Conservation (phyloP, 2,329 filamentous ascomycete species). For the Diplodia seriata region DNA sequence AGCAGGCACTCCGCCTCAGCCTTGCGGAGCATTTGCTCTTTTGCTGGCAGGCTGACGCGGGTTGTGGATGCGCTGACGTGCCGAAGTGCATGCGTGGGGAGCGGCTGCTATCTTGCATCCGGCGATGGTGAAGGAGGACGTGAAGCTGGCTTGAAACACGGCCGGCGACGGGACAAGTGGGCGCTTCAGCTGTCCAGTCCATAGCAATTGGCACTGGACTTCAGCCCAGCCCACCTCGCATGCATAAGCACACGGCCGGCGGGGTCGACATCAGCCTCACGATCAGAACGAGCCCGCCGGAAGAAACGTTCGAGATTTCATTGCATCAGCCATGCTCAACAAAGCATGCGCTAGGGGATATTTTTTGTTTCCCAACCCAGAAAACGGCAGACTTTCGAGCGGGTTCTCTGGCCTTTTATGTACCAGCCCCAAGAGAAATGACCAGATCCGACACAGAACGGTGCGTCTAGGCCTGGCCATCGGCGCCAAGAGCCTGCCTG, state of each 20-base stretch:
- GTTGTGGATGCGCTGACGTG: no score
- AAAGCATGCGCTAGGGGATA: slow-evolving; percentile 9
- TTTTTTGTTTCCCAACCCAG: slow-evolving; percentile 9
- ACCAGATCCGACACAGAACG: not conserved
- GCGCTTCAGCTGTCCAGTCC: not conserved
- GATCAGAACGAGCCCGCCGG: not conserved
- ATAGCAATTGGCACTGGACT: not conserved
- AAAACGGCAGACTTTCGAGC: not conserved
- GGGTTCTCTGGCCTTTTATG: not conserved
- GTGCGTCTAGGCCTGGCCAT: slow-evolving; percentile 40
- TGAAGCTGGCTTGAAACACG: slow-evolving; percentile 18
- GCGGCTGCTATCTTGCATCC: not conserved
- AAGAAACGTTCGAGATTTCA: not conserved
- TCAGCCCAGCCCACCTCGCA: not conserved
- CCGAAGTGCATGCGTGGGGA: not conserved
- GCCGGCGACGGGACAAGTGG: slow-evolving; percentile 1
- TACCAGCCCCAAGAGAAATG: not conserved
- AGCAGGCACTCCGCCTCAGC: not conserved
- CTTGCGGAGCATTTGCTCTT: not conserved
- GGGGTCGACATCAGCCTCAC: not conserved
- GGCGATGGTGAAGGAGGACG: not conserved
- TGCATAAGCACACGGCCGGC: not conserved
- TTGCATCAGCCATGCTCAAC: not conserved
- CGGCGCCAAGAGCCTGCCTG: slow-evolving; percentile 57
- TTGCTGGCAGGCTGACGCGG: not conserved